Percentiles rank a stretch among this genome's conserved stretches.
Conservation (phyloP, 768 basidiomycete species). For the Hygrophorus russula region DNA sequence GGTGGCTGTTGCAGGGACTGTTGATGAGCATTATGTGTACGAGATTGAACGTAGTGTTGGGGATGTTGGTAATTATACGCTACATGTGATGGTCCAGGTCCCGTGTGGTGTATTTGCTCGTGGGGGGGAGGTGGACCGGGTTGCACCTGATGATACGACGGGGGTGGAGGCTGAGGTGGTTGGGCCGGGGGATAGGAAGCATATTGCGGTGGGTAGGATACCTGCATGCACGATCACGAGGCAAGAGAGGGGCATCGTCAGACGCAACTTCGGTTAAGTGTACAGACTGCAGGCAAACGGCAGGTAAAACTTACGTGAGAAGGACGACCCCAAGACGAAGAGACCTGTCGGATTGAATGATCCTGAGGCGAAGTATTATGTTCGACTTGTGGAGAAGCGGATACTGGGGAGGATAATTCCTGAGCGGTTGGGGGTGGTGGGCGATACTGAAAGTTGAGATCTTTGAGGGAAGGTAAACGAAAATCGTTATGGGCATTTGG, state of each 20-base stretch:
- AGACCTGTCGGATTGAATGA: constrained; percentile 12
- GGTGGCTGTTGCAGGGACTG: background rate
- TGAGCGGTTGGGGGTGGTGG: constrained; percentile 20
- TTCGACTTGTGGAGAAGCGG: constrained; percentile 9
- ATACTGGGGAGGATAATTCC: constrained; percentile 16
- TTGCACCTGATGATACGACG: constrained; percentile 17
- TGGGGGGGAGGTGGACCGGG: constrained; percentile 21
- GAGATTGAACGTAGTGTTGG: constrained; percentile 19
- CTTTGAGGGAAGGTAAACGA: constrained; percentile 63
- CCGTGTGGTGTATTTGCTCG: constrained; percentile 30
- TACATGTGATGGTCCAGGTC: constrained; percentile 22
- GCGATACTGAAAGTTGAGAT: constrained; percentile 50
- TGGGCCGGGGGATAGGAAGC: constrained; percentile 28
- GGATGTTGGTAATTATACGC: constrained; percentile 23
- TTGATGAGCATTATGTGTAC: constrained; percentile 10
- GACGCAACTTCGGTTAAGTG: too few relatives aligned
- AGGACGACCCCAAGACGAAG: constrained; percentile 21
- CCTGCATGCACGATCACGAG: constrained; percentile 10
- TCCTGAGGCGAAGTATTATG: background rate
- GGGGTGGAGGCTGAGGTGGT: constrained; percentile 17
- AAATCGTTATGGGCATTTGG: constrained; percentile 31
- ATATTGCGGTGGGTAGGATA: constrained; percentile 32
- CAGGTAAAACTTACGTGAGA: background rate
- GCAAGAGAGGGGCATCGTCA: constrained; percentile 3
- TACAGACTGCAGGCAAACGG: too few relatives aligned